Conservation (phyloP, 768 basidiomycete species). For the Suillus spraguei region DNA sequence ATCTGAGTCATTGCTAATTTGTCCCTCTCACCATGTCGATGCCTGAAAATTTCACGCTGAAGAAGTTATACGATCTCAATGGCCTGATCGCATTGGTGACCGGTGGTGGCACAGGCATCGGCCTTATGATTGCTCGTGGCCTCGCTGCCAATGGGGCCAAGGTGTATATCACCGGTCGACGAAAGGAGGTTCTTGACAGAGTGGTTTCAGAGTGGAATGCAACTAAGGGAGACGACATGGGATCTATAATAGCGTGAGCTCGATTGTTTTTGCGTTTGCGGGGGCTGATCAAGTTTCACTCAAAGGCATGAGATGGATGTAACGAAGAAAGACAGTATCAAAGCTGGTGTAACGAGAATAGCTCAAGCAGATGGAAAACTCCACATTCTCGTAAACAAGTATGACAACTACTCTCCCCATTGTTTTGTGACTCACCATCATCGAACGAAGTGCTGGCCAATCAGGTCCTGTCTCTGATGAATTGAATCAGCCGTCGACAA, state of each 20-base stretch:
- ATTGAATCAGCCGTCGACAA: conserved; percentile 54
- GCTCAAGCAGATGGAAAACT: conserved; percentile 57
- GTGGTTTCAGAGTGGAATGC: conserved; percentile 49
- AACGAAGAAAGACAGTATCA: conserved; percentile 69
- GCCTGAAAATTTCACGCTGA: conserved; percentile 25
- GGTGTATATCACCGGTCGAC: conserved; percentile 78
- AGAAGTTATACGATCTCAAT: conserved; percentile 50
- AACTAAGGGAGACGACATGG: conserved; percentile 39
- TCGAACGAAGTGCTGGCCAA: conserved; percentile 66
- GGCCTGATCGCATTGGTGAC: conserved; percentile 56
- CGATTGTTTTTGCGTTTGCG: conserved; percentile 1
- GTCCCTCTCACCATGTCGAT: conserved; percentile 23
- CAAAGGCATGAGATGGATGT: conserved; percentile 69
- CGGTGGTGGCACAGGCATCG: conserved; percentile 55
- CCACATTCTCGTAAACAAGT: conserved; percentile 87
- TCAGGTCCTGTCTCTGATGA: conserved; percentile 63
- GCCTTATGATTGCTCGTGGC: conserved; percentile 69
- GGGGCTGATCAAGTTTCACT: conserved; percentile 6
- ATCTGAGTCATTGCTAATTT: not conserved
- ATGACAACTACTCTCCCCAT: conserved; percentile 17
- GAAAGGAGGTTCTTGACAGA: conserved; percentile 64
- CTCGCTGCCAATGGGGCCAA: conserved; percentile 78
- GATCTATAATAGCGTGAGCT: conserved; percentile 61
- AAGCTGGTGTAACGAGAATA: conserved; percentile 46
- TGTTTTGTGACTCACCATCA: conserved; percentile 1